phyloP scores from a whole-genome alignment of 2,329 filamentous ascomycete species.

The Coniochaeta prunicola region DNA sequence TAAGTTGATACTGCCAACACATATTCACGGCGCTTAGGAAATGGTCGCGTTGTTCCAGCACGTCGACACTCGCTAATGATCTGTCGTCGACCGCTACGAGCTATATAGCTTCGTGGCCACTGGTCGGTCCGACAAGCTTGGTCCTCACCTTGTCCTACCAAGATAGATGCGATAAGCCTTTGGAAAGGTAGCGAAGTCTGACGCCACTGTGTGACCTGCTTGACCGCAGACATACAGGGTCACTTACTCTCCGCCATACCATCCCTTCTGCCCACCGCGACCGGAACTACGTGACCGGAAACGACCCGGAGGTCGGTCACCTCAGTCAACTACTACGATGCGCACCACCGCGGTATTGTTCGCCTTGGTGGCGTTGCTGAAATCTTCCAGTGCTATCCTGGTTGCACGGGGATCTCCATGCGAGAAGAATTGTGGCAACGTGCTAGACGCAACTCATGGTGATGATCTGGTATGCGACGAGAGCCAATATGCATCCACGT shows the following conservation, averaged over 20 bases:
- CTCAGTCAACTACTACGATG: not conserved
- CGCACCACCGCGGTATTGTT: not conserved
- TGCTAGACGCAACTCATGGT: conserved; percentile 34
- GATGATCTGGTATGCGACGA: conserved; percentile 43
- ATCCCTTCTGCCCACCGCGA: not conserved
- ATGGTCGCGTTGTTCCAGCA: not conserved
- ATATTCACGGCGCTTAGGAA: not conserved
- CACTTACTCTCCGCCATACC: not conserved
- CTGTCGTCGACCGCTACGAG: not conserved
- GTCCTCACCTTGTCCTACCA: not conserved
- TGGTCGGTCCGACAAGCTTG: not conserved
- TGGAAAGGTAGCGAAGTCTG: not conserved
- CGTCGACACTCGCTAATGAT: not conserved
- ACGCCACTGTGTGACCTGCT: conserved; percentile 2
- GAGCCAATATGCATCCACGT: conserved; percentile 23
- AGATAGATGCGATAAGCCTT: not conserved
- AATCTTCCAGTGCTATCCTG: conserved; percentile 25
- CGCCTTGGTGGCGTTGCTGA: conserved; percentile 8
- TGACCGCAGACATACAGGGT: not conserved
- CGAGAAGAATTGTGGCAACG: conserved; percentile 44
- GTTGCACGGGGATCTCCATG: conserved; percentile 43
- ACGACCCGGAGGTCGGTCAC: not conserved
- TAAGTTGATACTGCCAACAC: not conserved
- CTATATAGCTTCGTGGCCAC: not conserved
- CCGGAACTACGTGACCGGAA: not conserved